Base-by-base conservation (phyloP, 805 yeast species). In the Ogataea pini region DNA sequence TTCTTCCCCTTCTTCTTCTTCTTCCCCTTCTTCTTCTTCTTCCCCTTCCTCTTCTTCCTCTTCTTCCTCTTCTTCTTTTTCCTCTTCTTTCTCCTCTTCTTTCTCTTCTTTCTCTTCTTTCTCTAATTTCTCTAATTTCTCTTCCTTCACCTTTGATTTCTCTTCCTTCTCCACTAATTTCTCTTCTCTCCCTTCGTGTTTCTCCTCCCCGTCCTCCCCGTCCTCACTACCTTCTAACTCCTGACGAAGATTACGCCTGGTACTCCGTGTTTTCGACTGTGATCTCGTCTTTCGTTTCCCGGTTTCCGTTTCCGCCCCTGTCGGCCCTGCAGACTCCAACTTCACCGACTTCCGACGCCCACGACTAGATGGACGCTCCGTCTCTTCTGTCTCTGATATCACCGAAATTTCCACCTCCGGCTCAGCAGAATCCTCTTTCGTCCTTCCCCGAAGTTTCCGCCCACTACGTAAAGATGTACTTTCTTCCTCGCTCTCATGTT, bases 241-340 rank as follows among this genome's bases (percentile, higher is more conserved):
- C 34, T 31, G 34, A 13, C 34, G 34, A 6, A 31, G 34, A n/a
- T 31, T 31, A 12, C 34, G 34, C 34, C 34, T 13, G 9, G 34
- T 31, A 8, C 51, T 31, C 9, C 34, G 34, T 14, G 34, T 31
- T 4, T n/a, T 31, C 4, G 50, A 44, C 28, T 44, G 47, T 3
- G 49, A 45, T 32, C 51, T 49, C 14, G 50, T 41, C 34, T 28
- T 50, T 34, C 50, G 47, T 39, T 44, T 44, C 13, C 37, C 18
- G 7, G 10, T 13, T 9, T 31, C 29, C 28, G 42, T 46, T 48
- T 42, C 20, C 24, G 34, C 36, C 20, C 20, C n/a, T n/a, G n/a
- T n/a, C n/a, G n/a, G n/a, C 25, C 12, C 28, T 7, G 42, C 13
- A 38, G 41, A 19, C 33, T 27, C 50, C 31, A 38, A 20, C 36